Base-by-base conservation (phyloP, 257 asterid genomes). In the Perilla frutescens region DNA sequence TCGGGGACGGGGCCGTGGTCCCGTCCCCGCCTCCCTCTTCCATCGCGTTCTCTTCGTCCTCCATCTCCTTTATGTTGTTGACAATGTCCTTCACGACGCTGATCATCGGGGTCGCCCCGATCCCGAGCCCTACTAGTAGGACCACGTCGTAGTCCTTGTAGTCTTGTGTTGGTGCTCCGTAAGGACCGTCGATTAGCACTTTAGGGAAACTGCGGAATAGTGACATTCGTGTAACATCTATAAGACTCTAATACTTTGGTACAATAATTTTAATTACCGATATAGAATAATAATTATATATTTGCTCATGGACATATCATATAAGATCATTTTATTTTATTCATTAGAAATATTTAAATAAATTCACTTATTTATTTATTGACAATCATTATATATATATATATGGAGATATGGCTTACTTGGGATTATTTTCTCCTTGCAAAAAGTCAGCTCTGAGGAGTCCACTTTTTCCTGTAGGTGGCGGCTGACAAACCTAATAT, bases 101-200 rank as follows among this genome's bases (percentile, higher is more conserved):
- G 63, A 92, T 92, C 97, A 92, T 92, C 5, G 97, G 97, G 1
- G 97, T 92, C 0, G 97, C 96, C 0, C 96, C 97, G 8, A 90
- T 92, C 7, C 97, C 96, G 5, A 92, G 85, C 11, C 97, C 97
- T 0, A 92, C 96, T 36, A 92, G 76, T 29, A 92, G 66, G 9
- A 92, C 97, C 1, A 92, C 96, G 0, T 92, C 97, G 67, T 92
- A 92, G n/a, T 92, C 85, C 82, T 92, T 90, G 92, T 92, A 92
- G 83, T 92, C 97, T 84, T 92, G 97, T 55, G 97, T 91, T 41
- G 97, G 96, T 74, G 97, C 97, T 62, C 96, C 97, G 12, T 92
- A 92, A 72, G 97, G 97, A 41, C 97, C 97, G 50, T 92, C 96
- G 6, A 92, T 90, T 72, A 90, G 72, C 55, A 92, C 96, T 68